Percentiles rank a stretch among this genome's conserved stretches.
Conservation (phyloP, 352 stramenopile genomes). For the Phytophthora capsici region DNA sequence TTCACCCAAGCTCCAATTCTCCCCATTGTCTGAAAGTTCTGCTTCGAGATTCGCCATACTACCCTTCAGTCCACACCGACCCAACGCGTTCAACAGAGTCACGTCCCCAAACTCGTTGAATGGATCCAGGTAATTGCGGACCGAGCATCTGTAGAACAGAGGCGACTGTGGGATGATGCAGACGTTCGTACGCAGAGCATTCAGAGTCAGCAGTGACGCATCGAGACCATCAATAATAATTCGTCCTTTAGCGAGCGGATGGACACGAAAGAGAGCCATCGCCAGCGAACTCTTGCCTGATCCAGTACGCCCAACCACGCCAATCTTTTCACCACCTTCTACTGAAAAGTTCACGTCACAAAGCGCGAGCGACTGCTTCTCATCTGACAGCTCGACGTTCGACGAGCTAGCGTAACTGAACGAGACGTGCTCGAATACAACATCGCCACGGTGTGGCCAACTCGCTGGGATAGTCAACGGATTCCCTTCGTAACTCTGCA, state of each 20-base stretch:
- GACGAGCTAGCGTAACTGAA: constrained; percentile 34
- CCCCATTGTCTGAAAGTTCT: constrained; percentile 86
- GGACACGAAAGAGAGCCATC: constrained; percentile 64
- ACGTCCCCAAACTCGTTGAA: constrained; percentile 80
- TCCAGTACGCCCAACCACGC: constrained; percentile 65
- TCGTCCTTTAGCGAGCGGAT: constrained; percentile 46
- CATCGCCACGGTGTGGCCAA: constrained; percentile 36
- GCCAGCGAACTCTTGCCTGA: constrained; percentile 67
- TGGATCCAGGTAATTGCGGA: constrained; percentile 94
- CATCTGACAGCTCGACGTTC: neutral
- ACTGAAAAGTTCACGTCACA: constrained; percentile 59
- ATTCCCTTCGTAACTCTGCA: constrained; percentile 24
- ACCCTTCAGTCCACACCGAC: constrained; percentile 47
- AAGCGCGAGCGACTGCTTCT: constrained; percentile 40
- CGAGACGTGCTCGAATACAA: constrained; percentile 47
- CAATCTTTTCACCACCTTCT: constrained; percentile 57
- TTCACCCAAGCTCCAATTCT: constrained; percentile 96
- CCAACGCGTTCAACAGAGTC: constrained; percentile 49
- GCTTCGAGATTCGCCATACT: constrained; percentile 40
- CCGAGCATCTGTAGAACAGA: constrained; percentile 92
- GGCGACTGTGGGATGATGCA: constrained; percentile 90
- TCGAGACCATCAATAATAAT: constrained; percentile 92
- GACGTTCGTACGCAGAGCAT: constrained; percentile 52
- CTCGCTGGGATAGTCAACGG: constrained; percentile 25
- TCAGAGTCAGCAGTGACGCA: constrained; percentile 50